Evolutionary conservation across 1,284 basidiomycete genomes (phyloP), one percentile per base, ranked within the genome.

Genomic region (Papiliotrema laurentii): DNA sequence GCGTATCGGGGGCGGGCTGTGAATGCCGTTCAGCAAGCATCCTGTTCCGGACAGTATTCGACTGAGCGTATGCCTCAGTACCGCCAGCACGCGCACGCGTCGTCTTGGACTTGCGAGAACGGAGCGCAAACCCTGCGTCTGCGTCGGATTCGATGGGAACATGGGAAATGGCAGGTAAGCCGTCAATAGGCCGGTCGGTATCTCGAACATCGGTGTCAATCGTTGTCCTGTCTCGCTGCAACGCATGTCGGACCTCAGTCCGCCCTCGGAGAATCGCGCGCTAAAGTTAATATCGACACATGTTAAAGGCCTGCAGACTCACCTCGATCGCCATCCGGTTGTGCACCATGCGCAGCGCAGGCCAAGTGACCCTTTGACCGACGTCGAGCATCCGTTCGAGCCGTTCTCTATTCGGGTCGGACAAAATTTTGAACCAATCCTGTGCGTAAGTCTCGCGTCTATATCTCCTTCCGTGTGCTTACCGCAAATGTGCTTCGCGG

Each of bases 351-450:
- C 89, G 89, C 34, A 93, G 86, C 76, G 92, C 92, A 0, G 92
- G 92, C 89, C 89, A 97, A 19, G 92, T 86, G n/a, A 89, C 91
- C n/a, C 83, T 71, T 72, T 94, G 79, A 4, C 93, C 92, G 2
- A 90, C 86, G 46, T 77, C 75, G 54, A 94, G 81, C 89, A 93
- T 91, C 47, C 89, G 77, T 53, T 80, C 81, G 39, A 97, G 75
- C 68, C 93, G 87, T 14, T 73, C 60, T n/a, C 81, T 80, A 68
- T 87, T 83, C 0, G 90, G 89, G 70, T 96, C 92, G 37, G 83
- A 87, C 35, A 97, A 73, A 36, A 96, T 81, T 40, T 79, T 81
- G 47, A 88, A 72, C 89, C 89, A 94, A 63, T 94, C 90, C 82
- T 85, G 57, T 13, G 14, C 46, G 45, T 57, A 47, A 37, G 18